These are phyloP conservation scores for Hemileccinum hortonii DNA, from an alignment of 1,284 basidiomycete species.

Conservation along the genomic window DNA sequence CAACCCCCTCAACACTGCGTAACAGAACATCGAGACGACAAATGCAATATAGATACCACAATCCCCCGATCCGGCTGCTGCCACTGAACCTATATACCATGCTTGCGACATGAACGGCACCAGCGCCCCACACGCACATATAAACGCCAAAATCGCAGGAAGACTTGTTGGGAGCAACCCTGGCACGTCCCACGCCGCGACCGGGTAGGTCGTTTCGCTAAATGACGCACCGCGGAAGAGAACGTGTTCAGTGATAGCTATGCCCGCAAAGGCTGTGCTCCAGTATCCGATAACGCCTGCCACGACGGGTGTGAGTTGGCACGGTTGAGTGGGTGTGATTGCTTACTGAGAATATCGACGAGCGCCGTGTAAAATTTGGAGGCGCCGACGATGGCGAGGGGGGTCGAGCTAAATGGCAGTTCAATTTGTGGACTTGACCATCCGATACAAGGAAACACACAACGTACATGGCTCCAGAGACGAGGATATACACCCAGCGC, in stretches of 20 bases:
- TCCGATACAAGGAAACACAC: background rate
- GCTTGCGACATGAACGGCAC: conserved; percentile 59
- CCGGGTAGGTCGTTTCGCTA: conserved; percentile 25
- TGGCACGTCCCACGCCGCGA: conserved; percentile 24
- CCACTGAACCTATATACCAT: conserved; percentile 55
- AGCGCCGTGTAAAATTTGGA: conserved; percentile 57
- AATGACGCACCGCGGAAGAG: conserved; percentile 48
- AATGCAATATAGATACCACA: conserved; percentile 55
- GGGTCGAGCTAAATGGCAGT: conserved; percentile 46
- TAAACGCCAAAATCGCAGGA: conserved; percentile 50
- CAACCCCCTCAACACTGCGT: conserved; percentile 39
- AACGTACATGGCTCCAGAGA: conserved; percentile 68
- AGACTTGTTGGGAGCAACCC: conserved; percentile 20
- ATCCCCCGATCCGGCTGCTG: conserved; percentile 51
- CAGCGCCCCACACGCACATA: conserved; percentile 47
- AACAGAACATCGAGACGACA: conserved; percentile 39
- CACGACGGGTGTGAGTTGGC: background rate
- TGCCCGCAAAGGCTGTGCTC: conserved; percentile 53
- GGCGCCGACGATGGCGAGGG: conserved; percentile 60
- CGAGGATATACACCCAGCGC: conserved; percentile 67
- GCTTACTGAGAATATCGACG: conserved; percentile 52
- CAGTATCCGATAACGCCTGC: conserved; percentile 59
- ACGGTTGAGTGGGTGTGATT: background rate
- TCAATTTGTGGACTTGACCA: background rate
- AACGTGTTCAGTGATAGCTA: conserved; percentile 57